Conservation (phyloP, 2,329 filamentous ascomycete species). For the Sphaerostilbella broomeana region DNA sequence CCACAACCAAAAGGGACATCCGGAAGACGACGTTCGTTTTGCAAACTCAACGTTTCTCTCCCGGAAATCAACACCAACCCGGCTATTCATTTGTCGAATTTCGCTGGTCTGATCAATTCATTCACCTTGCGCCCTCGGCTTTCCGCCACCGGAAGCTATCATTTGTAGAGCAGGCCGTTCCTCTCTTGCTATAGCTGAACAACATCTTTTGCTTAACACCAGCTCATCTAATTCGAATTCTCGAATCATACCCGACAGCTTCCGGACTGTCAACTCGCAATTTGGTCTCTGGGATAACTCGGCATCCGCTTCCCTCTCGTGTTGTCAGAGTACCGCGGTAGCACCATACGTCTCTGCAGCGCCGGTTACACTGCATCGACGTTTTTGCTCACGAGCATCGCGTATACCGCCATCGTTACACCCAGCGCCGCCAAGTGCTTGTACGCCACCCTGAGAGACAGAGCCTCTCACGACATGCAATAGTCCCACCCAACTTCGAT, state of each 20-base stretch:
- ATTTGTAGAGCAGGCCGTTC: no score
- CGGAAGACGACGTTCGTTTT: no score
- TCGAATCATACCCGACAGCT: neutral
- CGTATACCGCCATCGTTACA: slow-evolving; percentile 10
- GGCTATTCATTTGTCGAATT: no score
- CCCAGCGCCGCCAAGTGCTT: slow-evolving; percentile 10
- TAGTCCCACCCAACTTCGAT: slow-evolving; percentile 12
- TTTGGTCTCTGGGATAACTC: neutral
- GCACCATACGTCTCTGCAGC: slow-evolving; percentile 1
- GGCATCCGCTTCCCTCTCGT: neutral
- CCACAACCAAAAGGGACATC: no score
- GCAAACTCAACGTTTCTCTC: no score
- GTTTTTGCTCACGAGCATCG: slow-evolving; percentile 5
- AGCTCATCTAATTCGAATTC: neutral
- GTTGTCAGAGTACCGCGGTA: no score
- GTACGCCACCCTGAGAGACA: slow-evolving; percentile 10
- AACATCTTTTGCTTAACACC: neutral
- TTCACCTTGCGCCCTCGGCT: no score
- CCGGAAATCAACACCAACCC: no score
- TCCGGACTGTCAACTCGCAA: neutral
- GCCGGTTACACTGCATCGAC: slow-evolving; percentile 11
- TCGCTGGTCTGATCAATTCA: no score
- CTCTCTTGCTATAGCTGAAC: neutral
- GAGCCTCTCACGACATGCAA: slow-evolving; percentile 18
- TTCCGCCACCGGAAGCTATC: no score